Percentiles rank a stretch among this genome's conserved stretches.
Conservation (phyloP, 345 rosid genomes). For the Citrus reticulata region DNA sequence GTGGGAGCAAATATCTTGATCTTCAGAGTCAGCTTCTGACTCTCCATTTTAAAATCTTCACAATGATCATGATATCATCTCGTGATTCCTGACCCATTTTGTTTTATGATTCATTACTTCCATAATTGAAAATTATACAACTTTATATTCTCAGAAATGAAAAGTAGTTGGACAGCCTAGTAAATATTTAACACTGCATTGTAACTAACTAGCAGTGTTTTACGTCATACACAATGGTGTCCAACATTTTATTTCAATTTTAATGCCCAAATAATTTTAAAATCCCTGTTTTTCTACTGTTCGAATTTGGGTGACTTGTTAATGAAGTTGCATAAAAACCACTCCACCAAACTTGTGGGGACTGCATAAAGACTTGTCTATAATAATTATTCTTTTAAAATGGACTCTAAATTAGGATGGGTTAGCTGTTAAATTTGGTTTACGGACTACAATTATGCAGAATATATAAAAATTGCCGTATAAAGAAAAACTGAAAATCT, state of each 20-base stretch:
- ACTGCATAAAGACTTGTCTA: not conserved
- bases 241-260: too few species aligned
- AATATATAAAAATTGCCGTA: not conserved
- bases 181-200: too few species aligned
- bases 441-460: not conserved
- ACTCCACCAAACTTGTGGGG: too few species aligned
- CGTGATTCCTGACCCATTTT: not conserved
- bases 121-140: too few species aligned
- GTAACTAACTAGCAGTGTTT: too few species aligned
- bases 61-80: not conserved
- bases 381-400: not conserved
- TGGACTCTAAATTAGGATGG: not conserved
- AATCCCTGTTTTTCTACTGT: too few species aligned
- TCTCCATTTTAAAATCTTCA: not conserved
- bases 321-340: too few species aligned
- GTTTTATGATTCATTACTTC: not conserved
- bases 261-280: too few species aligned
- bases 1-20: not conserved
- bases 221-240: too few species aligned
- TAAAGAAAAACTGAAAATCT: not conserved
- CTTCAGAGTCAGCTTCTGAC: not conserved
- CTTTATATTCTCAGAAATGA: too few species aligned
- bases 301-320: too few species aligned
- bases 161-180: too few species aligned
- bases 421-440: not conserved